Evolutionary conservation across 495 filamentous ascomycete species (phyloP).

Genomic region (Clohesyomyces aquaticus): DNA sequence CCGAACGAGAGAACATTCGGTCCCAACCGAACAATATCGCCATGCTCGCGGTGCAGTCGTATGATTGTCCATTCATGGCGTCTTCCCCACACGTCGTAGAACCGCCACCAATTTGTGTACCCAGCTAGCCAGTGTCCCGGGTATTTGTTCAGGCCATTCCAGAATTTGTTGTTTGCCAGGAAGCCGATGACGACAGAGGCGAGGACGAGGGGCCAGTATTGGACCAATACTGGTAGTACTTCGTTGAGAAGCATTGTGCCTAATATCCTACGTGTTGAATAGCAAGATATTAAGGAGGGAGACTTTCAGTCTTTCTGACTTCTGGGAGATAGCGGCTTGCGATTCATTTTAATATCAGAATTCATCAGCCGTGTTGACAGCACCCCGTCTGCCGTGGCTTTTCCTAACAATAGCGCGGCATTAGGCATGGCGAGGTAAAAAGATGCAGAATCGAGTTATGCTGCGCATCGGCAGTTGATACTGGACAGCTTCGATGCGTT

Average conservation of each 20-base stretch:
- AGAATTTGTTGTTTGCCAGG: constrained; percentile 61
- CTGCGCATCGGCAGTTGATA: constrained; percentile 34
- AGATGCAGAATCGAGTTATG: neutral
- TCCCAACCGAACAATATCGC: constrained; percentile 70
- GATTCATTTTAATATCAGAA: neutral
- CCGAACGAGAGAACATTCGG: constrained; percentile 70
- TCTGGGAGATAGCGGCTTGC: neutral
- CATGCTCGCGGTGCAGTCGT: constrained; percentile 69
- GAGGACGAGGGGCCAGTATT: constrained; percentile 55
- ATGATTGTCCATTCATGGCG: constrained; percentile 68
- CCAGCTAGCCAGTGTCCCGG: constrained; percentile 70
- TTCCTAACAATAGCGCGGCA: constrained; percentile 3
- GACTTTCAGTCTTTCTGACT: constrained; percentile 11
- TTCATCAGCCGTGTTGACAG: neutral
- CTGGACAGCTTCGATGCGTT: neutral
- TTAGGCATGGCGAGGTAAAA: constrained; percentile 10
- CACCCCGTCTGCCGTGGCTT: neutral
- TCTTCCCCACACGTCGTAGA: constrained; percentile 64
- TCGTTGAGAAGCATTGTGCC: constrained; percentile 40
- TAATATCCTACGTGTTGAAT: constrained; percentile 24
- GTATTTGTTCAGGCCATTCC: constrained; percentile 64
- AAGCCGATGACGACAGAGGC: constrained; percentile 46
- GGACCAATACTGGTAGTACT: constrained; percentile 47
- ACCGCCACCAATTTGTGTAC: constrained; percentile 71
- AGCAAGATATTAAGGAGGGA: constrained; percentile 15